Conservation (phyloP, 352 stramenopile genomes). For the Pythium plurisporium region DNA sequence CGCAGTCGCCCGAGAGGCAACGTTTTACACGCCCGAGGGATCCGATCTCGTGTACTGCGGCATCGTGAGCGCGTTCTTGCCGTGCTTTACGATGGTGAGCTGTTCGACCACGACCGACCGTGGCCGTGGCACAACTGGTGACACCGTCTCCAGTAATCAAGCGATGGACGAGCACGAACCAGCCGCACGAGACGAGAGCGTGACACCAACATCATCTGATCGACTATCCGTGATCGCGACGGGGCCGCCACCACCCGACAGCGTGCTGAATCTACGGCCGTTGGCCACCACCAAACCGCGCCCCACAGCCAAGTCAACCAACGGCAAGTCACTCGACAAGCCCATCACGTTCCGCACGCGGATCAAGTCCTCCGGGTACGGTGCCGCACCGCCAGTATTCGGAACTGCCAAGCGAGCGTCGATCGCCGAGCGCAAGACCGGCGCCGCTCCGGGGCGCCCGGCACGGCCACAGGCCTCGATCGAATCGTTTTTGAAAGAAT, state of each 20-base stretch:
- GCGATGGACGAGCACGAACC: neutral
- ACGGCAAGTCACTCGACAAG: slow-evolving; percentile 43
- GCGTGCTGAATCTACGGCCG: slow-evolving; percentile 49
- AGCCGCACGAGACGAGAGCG: neutral
- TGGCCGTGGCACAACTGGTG: neutral
- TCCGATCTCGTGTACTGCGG: slow-evolving; percentile 34
- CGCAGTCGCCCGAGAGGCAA: slow-evolving; percentile 52
- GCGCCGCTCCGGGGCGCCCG: neutral
- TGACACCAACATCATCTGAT: neutral
- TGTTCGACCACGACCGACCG: slow-evolving; percentile 4
- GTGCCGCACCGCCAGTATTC: slow-evolving; percentile 16
- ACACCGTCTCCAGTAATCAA: slow-evolving; percentile 10
- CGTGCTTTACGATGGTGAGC: slow-evolving; percentile 47
- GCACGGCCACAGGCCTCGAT: slow-evolving; percentile 26
- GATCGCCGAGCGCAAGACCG: slow-evolving; percentile 26
- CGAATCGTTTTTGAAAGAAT: slow-evolving; percentile 58
- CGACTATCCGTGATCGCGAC: slow-evolving; percentile 49
- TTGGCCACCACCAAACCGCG: slow-evolving; percentile 25
- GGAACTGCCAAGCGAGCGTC: slow-evolving; percentile 20
- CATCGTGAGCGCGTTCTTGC: slow-evolving; percentile 60
- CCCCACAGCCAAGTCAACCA: slow-evolving; percentile 27
- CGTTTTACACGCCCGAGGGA: slow-evolving; percentile 30
- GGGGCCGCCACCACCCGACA: slow-evolving; percentile 39
- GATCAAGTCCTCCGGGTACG: slow-evolving; percentile 84
- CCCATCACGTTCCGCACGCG: slow-evolving; percentile 76